Conservation (phyloP, 1,284 basidiomycete genomes). For the Sphagnurus paluster region DNA sequence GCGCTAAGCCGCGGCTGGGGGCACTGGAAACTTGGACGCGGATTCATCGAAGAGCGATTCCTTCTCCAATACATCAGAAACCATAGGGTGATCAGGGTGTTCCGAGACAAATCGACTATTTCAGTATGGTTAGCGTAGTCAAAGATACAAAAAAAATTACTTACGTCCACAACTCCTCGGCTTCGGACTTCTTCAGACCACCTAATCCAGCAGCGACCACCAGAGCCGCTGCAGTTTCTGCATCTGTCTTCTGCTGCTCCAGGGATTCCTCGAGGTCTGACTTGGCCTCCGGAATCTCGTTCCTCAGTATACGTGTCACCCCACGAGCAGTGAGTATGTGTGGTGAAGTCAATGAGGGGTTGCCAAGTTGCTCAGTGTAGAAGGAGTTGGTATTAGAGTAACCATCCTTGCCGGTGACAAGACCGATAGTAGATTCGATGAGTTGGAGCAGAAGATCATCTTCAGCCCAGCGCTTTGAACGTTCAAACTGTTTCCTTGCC, state of each 20-base stretch:
- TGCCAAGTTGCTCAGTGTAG: constrained; percentile 89
- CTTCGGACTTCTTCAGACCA: constrained; percentile 55
- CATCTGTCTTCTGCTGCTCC: constrained; percentile 54
- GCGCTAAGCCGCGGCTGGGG: constrained; percentile 39
- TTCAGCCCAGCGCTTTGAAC: constrained; percentile 83
- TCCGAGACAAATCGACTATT: constrained; percentile 57
- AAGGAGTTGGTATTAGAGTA: constrained; percentile 79
- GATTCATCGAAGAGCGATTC: constrained; percentile 71
- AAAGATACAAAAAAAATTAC: constrained; percentile 26
- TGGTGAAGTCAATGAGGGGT: constrained; percentile 78
- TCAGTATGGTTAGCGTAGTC: constrained; percentile 8
- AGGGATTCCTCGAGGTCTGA: constrained; percentile 84
- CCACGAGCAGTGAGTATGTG: constrained; percentile 82
- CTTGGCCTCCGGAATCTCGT: constrained; percentile 80
- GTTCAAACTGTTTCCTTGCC: constrained; percentile 82
- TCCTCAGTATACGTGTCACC: constrained; percentile 79
- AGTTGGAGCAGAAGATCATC: constrained; percentile 88
- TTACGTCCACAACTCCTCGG: constrained; percentile 70
- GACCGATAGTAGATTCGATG: constrained; percentile 85
- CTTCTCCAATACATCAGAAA: constrained; percentile 63
- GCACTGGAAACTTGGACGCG: constrained; percentile 64
- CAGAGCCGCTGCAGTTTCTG: constrained; percentile 71
- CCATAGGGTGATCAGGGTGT: constrained; percentile 67
- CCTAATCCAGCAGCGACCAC: constrained; percentile 68
- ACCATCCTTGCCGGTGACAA: constrained; percentile 77